Evolutionary conservation across 2,329 filamentous ascomycete genomes (phyloP).

Genomic region (Teratosphaeria gauchensis): DNA sequence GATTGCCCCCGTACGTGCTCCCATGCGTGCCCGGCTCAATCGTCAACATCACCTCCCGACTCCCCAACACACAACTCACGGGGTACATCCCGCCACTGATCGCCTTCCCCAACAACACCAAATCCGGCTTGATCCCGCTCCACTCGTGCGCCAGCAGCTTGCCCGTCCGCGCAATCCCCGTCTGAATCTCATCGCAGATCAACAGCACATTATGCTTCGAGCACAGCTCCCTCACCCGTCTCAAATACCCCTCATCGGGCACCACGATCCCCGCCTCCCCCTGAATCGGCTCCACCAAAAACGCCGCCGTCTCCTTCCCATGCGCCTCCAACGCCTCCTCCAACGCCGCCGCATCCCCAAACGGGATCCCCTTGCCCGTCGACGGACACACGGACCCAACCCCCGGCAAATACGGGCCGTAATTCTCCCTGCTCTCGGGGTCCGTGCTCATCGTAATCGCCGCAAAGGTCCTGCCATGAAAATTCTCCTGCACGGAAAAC

Average conservation of each 20-base stretch:
- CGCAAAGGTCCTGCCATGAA: slow-evolving; percentile 94
- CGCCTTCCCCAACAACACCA: slow-evolving; percentile 91
- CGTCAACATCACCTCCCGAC: slow-evolving; percentile 87
- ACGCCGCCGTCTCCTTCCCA: slow-evolving; percentile 77
- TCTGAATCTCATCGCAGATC: slow-evolving; percentile 98
- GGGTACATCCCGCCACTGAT: slow-evolving; percentile 98
- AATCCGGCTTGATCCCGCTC: slow-evolving; percentile 88
- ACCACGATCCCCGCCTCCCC: slow-evolving; percentile 96
- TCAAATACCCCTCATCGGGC: slow-evolving; percentile 79
- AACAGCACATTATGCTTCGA: slow-evolving; percentile 91
- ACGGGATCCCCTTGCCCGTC: slow-evolving; percentile 69
- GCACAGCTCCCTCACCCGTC: slow-evolving; percentile 71
- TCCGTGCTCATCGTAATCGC: slow-evolving; percentile 94
- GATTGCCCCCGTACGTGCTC: slow-evolving; percentile 97
- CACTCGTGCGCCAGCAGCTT: slow-evolving; percentile 91
- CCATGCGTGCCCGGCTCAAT: slow-evolving; percentile 95
- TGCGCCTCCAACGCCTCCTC: slow-evolving; percentile 70
- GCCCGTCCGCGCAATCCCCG: slow-evolving; percentile 88
- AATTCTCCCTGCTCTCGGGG: slow-evolving; percentile 91
- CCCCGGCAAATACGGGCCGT: slow-evolving; percentile 87
- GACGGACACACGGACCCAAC: slow-evolving; percentile 69
- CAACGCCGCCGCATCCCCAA: slow-evolving; percentile 75
- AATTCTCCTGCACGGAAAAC: slow-evolving; percentile 81
- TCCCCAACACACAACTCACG: slow-evolving; percentile 84
- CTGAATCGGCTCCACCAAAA: slow-evolving; percentile 94